Percentiles rank a stretch among this genome's conserved stretches.
phyloP scores from a whole-genome alignment of 345 rosid species.

The Abelmoschus esculentus region DNA sequence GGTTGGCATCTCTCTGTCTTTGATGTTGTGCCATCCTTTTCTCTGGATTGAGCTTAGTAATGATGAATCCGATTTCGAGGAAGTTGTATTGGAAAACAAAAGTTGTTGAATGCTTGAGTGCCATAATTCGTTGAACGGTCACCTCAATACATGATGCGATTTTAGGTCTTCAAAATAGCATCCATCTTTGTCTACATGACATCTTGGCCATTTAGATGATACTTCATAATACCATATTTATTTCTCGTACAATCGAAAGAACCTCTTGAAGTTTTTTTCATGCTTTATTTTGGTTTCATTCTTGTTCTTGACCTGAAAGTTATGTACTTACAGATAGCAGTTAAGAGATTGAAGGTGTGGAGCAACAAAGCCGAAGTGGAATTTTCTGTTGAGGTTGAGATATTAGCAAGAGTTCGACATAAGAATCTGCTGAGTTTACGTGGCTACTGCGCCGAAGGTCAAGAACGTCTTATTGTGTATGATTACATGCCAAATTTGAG shows the following conservation, averaged over 20 bases:
- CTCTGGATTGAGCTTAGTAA: not conserved
- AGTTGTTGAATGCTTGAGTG: not conserved
- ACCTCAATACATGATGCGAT: not conserved
- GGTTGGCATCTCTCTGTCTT: not conserved
- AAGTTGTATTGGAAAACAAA: not conserved
- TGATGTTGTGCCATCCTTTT: not conserved
- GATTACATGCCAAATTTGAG: slow-evolving; percentile 94
- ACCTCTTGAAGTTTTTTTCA: not conserved
- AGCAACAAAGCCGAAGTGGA: slow-evolving; percentile 82
- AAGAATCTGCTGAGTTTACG: slow-evolving; percentile 74
- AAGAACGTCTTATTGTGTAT: slow-evolving; percentile 86
- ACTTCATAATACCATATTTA: not conserved
- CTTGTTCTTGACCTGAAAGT: slow-evolving; percentile 13
- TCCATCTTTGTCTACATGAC: not conserved
- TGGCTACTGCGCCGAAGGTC: slow-evolving; percentile 97
- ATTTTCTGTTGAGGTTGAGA: slow-evolving; percentile 76
- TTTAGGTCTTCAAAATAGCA: not conserved
- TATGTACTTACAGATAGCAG: slow-evolving; percentile 64
- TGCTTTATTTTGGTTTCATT: not conserved
- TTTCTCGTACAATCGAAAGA: not conserved
- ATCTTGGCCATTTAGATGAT: not conserved
- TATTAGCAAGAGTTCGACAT: slow-evolving; percentile 82
- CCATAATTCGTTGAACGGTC: not conserved
- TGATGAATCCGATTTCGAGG: not conserved
- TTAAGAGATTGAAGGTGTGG: slow-evolving; percentile 93